A percentile compares a stretch with the other conserved stretches of the same genome.
These are phyloP conservation scores for Talaromyces rugulosus DNA, from an alignment of 2,329 filamentous ascomycete genomes.

Conservation along the genomic window DNA sequence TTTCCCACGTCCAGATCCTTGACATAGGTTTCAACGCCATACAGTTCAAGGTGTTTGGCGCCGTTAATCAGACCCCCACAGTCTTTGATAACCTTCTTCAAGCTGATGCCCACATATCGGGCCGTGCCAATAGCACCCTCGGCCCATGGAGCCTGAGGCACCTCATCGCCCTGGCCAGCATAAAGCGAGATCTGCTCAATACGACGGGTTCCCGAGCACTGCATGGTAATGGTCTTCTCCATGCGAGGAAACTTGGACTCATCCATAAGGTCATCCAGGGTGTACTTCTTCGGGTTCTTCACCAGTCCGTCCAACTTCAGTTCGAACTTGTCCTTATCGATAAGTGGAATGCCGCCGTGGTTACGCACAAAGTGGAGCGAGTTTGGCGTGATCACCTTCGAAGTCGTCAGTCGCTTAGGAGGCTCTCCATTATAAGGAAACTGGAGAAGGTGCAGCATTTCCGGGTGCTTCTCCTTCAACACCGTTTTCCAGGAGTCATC, in stretches of 20 bases:
- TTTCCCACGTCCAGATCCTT: constrained; percentile 63
- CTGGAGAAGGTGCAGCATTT: constrained; percentile 60
- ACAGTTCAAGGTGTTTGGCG: constrained; percentile 63
- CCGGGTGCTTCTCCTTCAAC: constrained; percentile 53
- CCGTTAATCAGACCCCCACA: constrained; percentile 58
- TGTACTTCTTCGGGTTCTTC: constrained; percentile 53
- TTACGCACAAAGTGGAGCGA: constrained; percentile 65
- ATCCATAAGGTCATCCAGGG: constrained; percentile 57
- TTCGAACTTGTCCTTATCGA: constrained; percentile 53
- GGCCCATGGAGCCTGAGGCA: constrained; percentile 50
- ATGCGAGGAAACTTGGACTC: constrained; percentile 58
- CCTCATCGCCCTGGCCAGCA: constrained; percentile 63
- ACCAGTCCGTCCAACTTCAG: constrained; percentile 60
- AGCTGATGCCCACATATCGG: constrained; percentile 57
- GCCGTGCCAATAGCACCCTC: constrained; percentile 67
- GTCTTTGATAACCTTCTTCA: constrained; percentile 67
- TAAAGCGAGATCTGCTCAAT: constrained; percentile 65
- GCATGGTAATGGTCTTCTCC: constrained; percentile 57
- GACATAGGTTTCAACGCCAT: constrained; percentile 69
- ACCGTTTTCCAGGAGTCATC: constrained; percentile 58
- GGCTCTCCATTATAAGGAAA: constrained; percentile 64
- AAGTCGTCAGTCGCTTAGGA: constrained; percentile 54
- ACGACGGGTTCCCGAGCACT: constrained; percentile 65
- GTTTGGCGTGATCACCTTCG: constrained; percentile 57
- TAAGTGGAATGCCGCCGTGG: constrained; percentile 66